phyloP scores from a whole-genome alignment of 1,284 basidiomycete species.

The Ceratobasidium theobromae region DNA sequence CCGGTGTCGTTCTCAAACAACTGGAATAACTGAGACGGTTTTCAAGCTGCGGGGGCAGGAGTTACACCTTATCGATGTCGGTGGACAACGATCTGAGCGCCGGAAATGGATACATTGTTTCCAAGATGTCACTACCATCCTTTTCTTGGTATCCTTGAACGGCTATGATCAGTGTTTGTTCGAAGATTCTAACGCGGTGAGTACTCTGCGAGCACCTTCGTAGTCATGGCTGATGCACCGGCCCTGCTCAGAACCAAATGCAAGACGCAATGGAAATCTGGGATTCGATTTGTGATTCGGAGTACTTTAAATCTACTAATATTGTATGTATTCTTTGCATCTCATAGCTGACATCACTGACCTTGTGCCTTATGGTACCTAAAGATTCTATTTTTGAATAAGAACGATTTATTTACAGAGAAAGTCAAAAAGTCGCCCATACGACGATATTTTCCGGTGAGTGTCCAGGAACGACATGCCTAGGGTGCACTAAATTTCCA shows the following conservation, averaged over 20 bases:
- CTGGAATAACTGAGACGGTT: conserved; percentile 91
- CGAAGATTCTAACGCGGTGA: conserved; percentile 87
- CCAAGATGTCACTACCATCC: conserved; percentile 82
- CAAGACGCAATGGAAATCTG: conserved; percentile 94
- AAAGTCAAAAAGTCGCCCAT: conserved; percentile 84
- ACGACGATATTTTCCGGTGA: conserved; percentile 79
- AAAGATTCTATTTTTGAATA: conserved; percentile 89
- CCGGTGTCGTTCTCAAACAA: conserved; percentile 81
- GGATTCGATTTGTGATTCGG: conserved; percentile 90
- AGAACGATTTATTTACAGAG: conserved; percentile 83
- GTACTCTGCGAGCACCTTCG: conserved; percentile 41
- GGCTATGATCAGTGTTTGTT: conserved; percentile 92
- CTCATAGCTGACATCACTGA: conserved; percentile 3
- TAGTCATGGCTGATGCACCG: conserved; percentile 7
- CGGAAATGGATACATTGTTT: conserved; percentile 90
- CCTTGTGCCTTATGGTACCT: conserved; percentile 12
- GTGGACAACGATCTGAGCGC: conserved; percentile 85
- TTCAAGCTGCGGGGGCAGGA: conserved; percentile 75
- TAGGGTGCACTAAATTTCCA: neutral
- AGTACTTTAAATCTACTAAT: conserved; percentile 90
- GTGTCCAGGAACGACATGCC: conserved; percentile 39
- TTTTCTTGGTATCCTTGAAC: conserved; percentile 83
- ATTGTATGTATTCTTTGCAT: conserved; percentile 57
- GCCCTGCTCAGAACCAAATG: conserved; percentile 80
- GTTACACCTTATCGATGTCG: conserved; percentile 88